Evolutionary conservation across 495 filamentous ascomycete genomes (phyloP), one percentile per base, ranked within the genome.

Genomic region (Chaetomium fimeti): DNA sequence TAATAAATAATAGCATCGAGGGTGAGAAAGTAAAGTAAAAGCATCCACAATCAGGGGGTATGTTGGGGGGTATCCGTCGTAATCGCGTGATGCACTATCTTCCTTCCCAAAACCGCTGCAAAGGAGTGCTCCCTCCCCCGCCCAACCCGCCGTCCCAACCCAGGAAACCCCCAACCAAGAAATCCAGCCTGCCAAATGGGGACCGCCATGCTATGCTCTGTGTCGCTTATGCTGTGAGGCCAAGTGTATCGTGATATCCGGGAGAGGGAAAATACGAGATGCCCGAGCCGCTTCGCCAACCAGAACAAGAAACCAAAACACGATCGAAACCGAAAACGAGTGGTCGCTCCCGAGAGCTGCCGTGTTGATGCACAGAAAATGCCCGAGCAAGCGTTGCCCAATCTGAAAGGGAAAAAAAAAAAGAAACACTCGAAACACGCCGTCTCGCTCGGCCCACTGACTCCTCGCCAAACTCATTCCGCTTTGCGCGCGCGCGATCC

Each of bases 171-270:
- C 60, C 15, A 5, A 11, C 20, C 29, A 28, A 20, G 38, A 47
- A 32, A 60, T 12, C 62, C 63, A 53, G 40, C 53, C 47, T 57
- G 24, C 63, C 63, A 52, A 52, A 53, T 29, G 36, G 22, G 38
- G 54, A 62, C 45, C 61, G 40, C 61, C 60, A 55, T 62, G 72
- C 66, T 68, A 74, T 74, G 72, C 68, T 74, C 57, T 64, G 42
- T 64, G 63, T 63, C 55, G 60, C 45, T 69, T 62, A 60, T 74
- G 72, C 72, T 74, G 70, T 71, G 72, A 74, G 70, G 72, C 72
- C 55, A 72, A 69, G 49, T 74, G 72, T 74, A 74, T 71, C 40
- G 45, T 72, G 63, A 67, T 70, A 73, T 73, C 64, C 20, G 20
- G 25, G 45, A 48, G 43, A 51, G 22, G 36, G 38, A 62, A 49